These are phyloP conservation scores for Talaromyces proteolyticus DNA, from an alignment of 495 filamentous ascomycete species.

Conservation along the genomic window DNA sequence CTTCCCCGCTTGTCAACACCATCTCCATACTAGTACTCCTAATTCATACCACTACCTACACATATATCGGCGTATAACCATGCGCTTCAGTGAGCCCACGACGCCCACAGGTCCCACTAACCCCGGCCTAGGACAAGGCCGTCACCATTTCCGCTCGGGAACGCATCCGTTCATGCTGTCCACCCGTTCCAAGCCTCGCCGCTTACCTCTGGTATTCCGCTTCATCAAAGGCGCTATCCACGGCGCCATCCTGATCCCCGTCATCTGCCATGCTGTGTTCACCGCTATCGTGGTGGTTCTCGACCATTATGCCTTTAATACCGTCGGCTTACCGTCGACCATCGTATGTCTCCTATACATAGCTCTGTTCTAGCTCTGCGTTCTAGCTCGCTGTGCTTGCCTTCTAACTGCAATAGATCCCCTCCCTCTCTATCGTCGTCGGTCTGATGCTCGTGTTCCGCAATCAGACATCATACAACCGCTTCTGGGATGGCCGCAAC, in stretches of 20 bases:
- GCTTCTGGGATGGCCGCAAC: conserved; percentile 67
- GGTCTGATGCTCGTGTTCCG: conserved; percentile 79
- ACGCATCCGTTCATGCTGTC: conserved; percentile 39
- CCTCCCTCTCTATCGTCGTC: conserved; percentile 73
- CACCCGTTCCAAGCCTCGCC: conserved; percentile 50
- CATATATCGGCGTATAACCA: background rate
- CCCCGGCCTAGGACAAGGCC: conserved; percentile 12
- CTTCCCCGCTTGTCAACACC: too few species aligned
- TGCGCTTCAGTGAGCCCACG: conserved; percentile 26
- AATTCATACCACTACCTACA: background rate
- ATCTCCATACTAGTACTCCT: too few species aligned
- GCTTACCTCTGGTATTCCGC: conserved; percentile 68
- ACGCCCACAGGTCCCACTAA: conserved; percentile 29
- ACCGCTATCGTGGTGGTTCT: conserved; percentile 58
- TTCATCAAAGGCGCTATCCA: conserved; percentile 76
- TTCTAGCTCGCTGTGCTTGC: conserved; percentile 1
- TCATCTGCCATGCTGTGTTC: conserved; percentile 59
- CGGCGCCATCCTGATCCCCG: conserved; percentile 54
- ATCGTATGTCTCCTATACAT: conserved; percentile 51
- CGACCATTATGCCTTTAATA: conserved; percentile 47
- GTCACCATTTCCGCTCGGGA: conserved; percentile 23
- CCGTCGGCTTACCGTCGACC: conserved; percentile 55
- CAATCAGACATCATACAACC: conserved; percentile 64
- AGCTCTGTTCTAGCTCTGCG: background rate
- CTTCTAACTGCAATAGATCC: conserved; percentile 50